These are phyloP conservation scores for Wickerhamiella nectarea DNA, from an alignment of 805 yeast species.

Conservation along the genomic window DNA sequence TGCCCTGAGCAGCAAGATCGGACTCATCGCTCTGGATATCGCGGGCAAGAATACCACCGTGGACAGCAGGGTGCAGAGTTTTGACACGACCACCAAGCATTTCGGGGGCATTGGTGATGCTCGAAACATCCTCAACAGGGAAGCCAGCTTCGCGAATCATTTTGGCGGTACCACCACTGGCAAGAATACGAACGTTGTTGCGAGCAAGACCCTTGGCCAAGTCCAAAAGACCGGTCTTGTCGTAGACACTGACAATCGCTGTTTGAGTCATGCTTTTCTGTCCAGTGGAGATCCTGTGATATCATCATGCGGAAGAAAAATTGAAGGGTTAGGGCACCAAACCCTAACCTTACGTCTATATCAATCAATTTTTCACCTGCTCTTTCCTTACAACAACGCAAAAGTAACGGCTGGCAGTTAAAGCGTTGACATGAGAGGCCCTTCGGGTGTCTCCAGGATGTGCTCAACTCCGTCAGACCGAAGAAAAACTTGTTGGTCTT, in stretches of 20 bases:
- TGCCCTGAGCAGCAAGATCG: slow-evolving; percentile 78
- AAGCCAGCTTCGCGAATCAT: slow-evolving; percentile 94
- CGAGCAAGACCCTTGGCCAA: slow-evolving; percentile 88
- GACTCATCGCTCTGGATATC: slow-evolving; percentile 79
- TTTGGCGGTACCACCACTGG: slow-evolving; percentile 95
- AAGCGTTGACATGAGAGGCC: slow-evolving; percentile 29
- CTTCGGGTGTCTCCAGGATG: slow-evolving; percentile 28
- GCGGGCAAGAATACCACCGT: slow-evolving; percentile 87
- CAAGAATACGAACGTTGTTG: slow-evolving; percentile 80
- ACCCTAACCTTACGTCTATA: slow-evolving; percentile 15
- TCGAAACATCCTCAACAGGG: slow-evolving; percentile 90
- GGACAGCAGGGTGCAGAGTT: slow-evolving; percentile 97
- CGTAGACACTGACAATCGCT: slow-evolving; percentile 93
- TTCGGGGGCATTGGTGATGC: slow-evolving; percentile 97
- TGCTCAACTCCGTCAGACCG: slow-evolving; percentile 33
- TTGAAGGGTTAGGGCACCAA: not conserved
- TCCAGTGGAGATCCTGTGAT: not conserved
- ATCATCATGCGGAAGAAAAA: not conserved
- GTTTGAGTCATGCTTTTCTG: slow-evolving; percentile 34
- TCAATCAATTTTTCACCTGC: slow-evolving; percentile 22
- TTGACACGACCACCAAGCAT: slow-evolving; percentile 98
- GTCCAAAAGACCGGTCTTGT: slow-evolving; percentile 91
- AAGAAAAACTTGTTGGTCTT: slow-evolving; percentile 40
- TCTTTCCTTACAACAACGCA: slow-evolving; percentile 25
- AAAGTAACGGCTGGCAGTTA: slow-evolving; percentile 21